A percentile compares a stretch with the other conserved stretches of the same genome.
Evolutionary conservation across 129 eudicot genomes (phyloP).

Genomic region (Artemisia argyi): DNA sequence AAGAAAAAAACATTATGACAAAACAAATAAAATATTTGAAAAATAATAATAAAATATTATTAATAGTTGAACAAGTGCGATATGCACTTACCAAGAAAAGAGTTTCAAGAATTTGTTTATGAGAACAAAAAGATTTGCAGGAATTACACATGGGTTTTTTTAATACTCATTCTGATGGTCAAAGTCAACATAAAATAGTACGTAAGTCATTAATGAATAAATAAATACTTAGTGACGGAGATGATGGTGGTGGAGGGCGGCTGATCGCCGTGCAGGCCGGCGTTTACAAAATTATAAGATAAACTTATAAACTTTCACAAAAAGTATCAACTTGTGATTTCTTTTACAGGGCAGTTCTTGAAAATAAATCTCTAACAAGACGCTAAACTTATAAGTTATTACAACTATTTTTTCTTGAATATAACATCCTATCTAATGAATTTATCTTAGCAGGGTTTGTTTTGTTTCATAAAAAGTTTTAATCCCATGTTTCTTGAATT

Average conservation of each 20-base stretch:
- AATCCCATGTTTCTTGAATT: too few species aligned
- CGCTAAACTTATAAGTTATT: too few species aligned
- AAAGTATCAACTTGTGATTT: too few species aligned
- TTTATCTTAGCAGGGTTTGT: too few species aligned
- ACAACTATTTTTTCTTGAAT: too few species aligned
- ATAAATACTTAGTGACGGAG: constrained; percentile 18
- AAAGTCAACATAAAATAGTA: constrained; percentile 42
- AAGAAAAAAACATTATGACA: not conserved
- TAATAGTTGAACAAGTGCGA: constrained; percentile 11
- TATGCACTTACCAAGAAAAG: constrained; percentile 33
- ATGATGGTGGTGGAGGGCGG: constrained; percentile 19
- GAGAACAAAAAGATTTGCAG: constrained; percentile 37
- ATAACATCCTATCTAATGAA: too few species aligned
- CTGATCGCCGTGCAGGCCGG: not conserved
- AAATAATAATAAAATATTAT: not conserved
- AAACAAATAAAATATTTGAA: not conserved
- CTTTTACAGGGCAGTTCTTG: too few species aligned
- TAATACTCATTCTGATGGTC: constrained; percentile 13
- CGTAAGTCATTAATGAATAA: constrained; percentile 9
- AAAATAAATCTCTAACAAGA: too few species aligned
- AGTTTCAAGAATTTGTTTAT: constrained; percentile 7
- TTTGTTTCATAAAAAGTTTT: too few species aligned
- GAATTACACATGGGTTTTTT: constrained; percentile 26
- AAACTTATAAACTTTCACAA: not conserved
- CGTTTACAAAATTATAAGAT: constrained; percentile 19